Base-by-base conservation (phyloP, 192 early-diverging fungal species). In the Gaertneriomyces sp. region DNA sequence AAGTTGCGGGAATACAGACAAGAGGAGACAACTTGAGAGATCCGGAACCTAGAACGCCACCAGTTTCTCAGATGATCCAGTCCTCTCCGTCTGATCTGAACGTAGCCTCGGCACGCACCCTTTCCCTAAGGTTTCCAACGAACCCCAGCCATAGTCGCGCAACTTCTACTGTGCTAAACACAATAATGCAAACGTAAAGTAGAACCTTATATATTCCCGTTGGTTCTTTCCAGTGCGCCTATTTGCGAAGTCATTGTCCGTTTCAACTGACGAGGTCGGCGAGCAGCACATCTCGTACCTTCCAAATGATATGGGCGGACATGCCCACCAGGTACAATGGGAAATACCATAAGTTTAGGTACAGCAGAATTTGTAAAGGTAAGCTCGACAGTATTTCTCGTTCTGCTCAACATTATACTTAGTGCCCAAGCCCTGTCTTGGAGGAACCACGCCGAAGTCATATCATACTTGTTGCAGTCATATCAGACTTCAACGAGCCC, bases 121-220 rank as follows among this genome's bases (percentile, higher is more conserved):
- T 55, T 53, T 79, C 77, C 25, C 59, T 62, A 9, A 79, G 62
- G 45, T 79, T 79, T 3, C 77, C 77, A 3, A 10, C n/a, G 53
- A 67, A 79, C 5, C 77, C 77, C 14, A 79, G 63, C 61, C 58
- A 75, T 20, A 79, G 44, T 20, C 77, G 66, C 8, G 63, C 7
- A 10, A 63, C 59, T 58, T 79, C 77, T 17, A 79, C 25, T 5
- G 53, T n/a, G 17, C 63, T 49, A 49, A 75, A 79, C 2, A 63
- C 38, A 49, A 56, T 56, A 33, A 33, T 33, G 25, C 25, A 33
- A 33, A 33, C 25, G 25, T 33, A 33, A 33, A 33, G 25, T 33
- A 33, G 25, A 33, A 33, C 25, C 2, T 33, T 33, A 33, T 33
- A 33, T 33, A 33, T 33, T 33, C 25, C 25, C 2, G 25, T 33